These are phyloP conservation scores for Crithidia sp. DNA, from an alignment of 208 protist genomes.

Conservation along the genomic window DNA sequence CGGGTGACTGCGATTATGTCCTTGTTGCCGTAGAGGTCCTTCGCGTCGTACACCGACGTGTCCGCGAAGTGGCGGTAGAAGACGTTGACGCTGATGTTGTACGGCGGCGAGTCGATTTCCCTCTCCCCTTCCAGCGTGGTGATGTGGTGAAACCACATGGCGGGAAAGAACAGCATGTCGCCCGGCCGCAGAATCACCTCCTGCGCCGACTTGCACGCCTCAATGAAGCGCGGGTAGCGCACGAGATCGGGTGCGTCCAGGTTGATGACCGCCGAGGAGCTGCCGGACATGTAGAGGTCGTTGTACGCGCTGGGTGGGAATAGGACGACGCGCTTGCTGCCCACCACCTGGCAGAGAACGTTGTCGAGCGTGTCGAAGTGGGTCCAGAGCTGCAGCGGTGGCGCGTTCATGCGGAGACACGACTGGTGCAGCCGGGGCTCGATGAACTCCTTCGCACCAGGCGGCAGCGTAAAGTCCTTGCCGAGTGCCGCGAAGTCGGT, in stretches of 20 bases:
- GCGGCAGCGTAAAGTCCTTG: slow-evolving; percentile 77
- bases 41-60: slow-evolving; percentile 66
- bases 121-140: slow-evolving; percentile 51
- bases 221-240: slow-evolving; percentile 83
- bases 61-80: slow-evolving; percentile 85
- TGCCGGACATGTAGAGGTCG: slow-evolving; percentile 91
- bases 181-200: slow-evolving; percentile 86
- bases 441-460: slow-evolving; percentile 44
- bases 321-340: slow-evolving; percentile 88
- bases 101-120: slow-evolving; percentile 7
- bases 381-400: slow-evolving; percentile 92
- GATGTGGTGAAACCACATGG: slow-evolving; percentile 94
- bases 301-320: slow-evolving; percentile 88
- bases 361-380: slow-evolving; percentile 96
- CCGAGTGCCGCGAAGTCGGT: slow-evolving; percentile 74
- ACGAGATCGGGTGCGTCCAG: slow-evolving; percentile 74
- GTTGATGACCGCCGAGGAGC: slow-evolving; percentile 86
- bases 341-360: slow-evolving; percentile 92
- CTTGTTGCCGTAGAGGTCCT: slow-evolving; percentile 93
- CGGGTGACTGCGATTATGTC: slow-evolving; percentile 65
- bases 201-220: slow-evolving; percentile 70
- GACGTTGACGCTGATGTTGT: slow-evolving; percentile 88
- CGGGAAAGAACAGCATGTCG: slow-evolving; percentile 94
- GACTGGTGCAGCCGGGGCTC: slow-evolving; percentile 82
- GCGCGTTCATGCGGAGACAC: slow-evolving; percentile 87